A percentile compares a stretch with the other conserved stretches of the same genome.
These are phyloP conservation scores for Protostelium mycophagum DNA, from an alignment of 78 protist genomes.

Conservation along the genomic window DNA sequence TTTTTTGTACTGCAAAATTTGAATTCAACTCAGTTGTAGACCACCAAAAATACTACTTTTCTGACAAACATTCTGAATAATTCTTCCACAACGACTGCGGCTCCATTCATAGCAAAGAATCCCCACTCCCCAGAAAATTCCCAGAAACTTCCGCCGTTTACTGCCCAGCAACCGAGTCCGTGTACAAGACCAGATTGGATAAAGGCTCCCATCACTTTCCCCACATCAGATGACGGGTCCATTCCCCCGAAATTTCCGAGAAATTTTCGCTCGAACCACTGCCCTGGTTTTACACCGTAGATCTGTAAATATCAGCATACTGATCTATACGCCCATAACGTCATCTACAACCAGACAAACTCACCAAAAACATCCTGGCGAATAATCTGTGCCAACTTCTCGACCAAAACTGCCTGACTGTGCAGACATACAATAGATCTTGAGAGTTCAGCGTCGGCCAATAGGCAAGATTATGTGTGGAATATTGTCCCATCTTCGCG, in stretches of 20 bases:
- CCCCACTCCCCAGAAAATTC: background rate
- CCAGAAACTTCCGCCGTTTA: background rate
- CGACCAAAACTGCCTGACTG: background rate
- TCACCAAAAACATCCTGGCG: background rate
- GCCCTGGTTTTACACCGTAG: background rate
- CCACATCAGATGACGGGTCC: background rate
- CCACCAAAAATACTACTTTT: background rate
- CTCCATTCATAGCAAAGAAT: background rate
- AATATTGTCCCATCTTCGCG: background rate
- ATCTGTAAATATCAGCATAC: too few relatives aligned
- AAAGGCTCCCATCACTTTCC: background rate
- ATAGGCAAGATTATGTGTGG: background rate
- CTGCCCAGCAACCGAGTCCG: background rate
- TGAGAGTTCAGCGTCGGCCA: background rate
- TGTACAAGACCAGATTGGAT: background rate
- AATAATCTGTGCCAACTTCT: slow-evolving; percentile 1
- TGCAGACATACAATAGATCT: background rate
- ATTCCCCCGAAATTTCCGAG: background rate
- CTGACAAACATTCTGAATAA: background rate
- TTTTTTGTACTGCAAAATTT: background rate
- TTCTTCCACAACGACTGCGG: background rate
- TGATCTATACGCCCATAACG: too few relatives aligned
- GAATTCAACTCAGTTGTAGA: background rate
- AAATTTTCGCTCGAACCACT: background rate
- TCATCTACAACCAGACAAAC: too few relatives aligned